Base-by-base conservation (phyloP, 495 filamentous ascomycete genomes). In the Aspergillus indologenus region DNA sequence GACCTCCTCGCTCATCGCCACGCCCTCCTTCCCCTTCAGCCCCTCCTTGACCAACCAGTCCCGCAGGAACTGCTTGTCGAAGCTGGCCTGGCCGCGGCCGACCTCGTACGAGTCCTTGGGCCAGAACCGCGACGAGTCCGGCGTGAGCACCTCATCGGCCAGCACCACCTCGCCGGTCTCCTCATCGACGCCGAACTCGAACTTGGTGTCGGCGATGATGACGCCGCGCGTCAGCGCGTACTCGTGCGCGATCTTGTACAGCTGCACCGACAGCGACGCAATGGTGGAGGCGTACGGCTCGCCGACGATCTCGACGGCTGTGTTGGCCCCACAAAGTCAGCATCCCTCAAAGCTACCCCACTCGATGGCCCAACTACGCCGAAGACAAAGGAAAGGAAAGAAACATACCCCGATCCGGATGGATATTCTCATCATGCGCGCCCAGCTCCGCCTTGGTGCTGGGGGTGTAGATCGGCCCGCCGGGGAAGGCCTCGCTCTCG, bases 81-180 rank as follows among this genome's bases (percentile, higher is more conserved):
- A 92, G 73, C 88, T 92, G 54, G 85, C 78, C 77, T 96, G 92
- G 20, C 88, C 80, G 40, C 78, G 77, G 0, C 93, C 93, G 29
- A 86, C 71, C 63, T 83, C 81, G 64, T 96, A 96, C 9, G 76
- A 76, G 22, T 84, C 86, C 61, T 81, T 83, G 5, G 84, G 86
- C 94, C 94, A 98, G 81, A 97, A 96, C 11, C 94, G 85, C 14
- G 87, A 91, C 45, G 85, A 89, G 68, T 94, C 90, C 18, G 86
- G 87, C 8, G 93, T 98, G 45, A 98, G 77, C 17, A 96, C 92
- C 72, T 98, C 94, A 68, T 98, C 94, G 5, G 94, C 85, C 18
- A 97, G 77, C 18, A 96, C 87, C 6, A 98, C 81, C 64, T 90
- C 86, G 58, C 89, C 81, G 0, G 84, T 86, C 59, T 82, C 83